Base-by-base conservation (phyloP, 306 rosid genomes). In the Bauhinia variegata region DNA sequence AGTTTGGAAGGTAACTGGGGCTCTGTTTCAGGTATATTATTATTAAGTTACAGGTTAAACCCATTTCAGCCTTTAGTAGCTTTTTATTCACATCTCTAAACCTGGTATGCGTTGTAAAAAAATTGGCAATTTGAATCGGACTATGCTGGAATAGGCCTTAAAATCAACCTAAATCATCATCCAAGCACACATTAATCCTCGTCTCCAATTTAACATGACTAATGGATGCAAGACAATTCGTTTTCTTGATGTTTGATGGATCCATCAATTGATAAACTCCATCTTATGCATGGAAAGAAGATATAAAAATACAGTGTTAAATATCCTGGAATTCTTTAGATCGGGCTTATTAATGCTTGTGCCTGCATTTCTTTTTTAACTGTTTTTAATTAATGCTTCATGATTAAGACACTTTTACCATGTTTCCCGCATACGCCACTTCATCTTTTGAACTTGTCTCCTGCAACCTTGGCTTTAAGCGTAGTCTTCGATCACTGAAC, bases 1-100 rank as follows among this genome's bases (percentile, higher is more conserved):
- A 89, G 96, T 79, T 71, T 89, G 74, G 95, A 90, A 33, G 91
- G 89, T 63, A 80, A 88, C 67, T 88, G 96, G 95, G 97, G 98
- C 32, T 89, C 97, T 71, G 82, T 86, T 60, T 88, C 97, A 88
- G 98, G 98, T 93, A 47, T 18, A 15, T 32, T 16, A 9, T 15
- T 60, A 32, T 61, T 41, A 41, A 68, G 32, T 62, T 28, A 15
- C 2, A 46, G 55, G 0, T 44, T 44, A 44, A 8, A 41, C 47
- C 12, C 41, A 36, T 11, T 3, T 14, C 12, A 41, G 12, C 47
- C 13, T 41, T 11, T 41, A 8, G 47, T 9, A 41, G n/a, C 12
- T 41, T 41, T 11, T 36, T 2, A 36, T 36, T 36, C 1, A 23
- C 28, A 23, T 23, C 28, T 23, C 28, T 23, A 23, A 23, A 23